Percentiles rank a stretch among this genome's conserved stretches.
Evolutionary conservation across 1,284 basidiomycete genomes (phyloP).

Genomic region (Leccinum ponderosum): DNA sequence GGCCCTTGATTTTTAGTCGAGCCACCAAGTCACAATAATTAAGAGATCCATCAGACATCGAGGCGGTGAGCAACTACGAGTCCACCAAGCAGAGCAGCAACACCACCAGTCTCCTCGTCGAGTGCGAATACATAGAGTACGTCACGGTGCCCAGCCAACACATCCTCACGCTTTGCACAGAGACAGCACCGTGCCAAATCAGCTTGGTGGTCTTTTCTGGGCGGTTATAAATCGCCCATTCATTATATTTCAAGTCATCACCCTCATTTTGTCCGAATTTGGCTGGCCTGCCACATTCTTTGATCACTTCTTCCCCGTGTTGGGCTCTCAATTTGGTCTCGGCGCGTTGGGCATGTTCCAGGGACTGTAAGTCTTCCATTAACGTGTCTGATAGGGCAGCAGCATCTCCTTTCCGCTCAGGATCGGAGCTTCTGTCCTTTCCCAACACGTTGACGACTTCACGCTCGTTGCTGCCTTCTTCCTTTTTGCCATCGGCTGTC

Average conservation of each 20-base stretch:
- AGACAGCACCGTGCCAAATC: conserved; percentile 84
- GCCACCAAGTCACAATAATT: no score
- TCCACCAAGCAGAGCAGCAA: conserved; percentile 40
- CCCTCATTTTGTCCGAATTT: conserved; percentile 79
- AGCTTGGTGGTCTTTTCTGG: conserved; percentile 87
- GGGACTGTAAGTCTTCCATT: conserved; percentile 55
- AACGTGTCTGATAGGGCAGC: conserved; percentile 3
- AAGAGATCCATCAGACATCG: conserved; percentile 44
- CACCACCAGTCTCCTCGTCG: conserved; percentile 37
- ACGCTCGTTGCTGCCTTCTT: conserved; percentile 87
- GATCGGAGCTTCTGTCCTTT: conserved; percentile 81
- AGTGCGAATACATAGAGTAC: conserved; percentile 80
- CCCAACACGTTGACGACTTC: conserved; percentile 83
- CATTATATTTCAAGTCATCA: conserved; percentile 78
- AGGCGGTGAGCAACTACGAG: conserved; percentile 70
- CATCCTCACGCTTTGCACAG: conserved; percentile 37
- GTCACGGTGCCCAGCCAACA: conserved; percentile 25
- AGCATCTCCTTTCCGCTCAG: conserved; percentile 31
- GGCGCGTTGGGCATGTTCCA: conserved; percentile 85
- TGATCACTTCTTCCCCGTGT: conserved; percentile 78
- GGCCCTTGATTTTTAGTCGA: no score
- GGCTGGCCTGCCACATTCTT: conserved; percentile 79
- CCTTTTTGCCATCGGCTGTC: conserved; percentile 80
- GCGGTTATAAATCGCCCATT: conserved; percentile 81
- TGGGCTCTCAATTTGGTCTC: conserved; percentile 80